phyloP scores from a whole-genome alignment of 805 yeast species.

The Candida wancherniae region DNA sequence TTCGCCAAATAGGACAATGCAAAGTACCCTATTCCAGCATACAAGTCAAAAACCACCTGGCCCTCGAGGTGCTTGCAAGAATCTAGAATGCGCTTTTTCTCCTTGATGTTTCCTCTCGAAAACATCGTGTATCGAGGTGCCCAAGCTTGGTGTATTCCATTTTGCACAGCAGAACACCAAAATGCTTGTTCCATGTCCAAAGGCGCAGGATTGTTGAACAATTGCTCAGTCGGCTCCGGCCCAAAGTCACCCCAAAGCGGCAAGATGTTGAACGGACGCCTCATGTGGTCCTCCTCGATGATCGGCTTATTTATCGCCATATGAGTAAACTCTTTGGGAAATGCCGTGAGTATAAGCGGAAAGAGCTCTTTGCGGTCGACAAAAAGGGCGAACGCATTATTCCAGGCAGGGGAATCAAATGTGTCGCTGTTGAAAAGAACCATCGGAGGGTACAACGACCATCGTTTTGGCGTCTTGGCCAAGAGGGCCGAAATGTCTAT shows the following conservation, averaged over 20 bases:
- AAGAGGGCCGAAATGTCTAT: neutral
- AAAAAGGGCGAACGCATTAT: neutral
- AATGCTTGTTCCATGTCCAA: constrained; percentile 50
- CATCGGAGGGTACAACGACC: constrained; percentile 65
- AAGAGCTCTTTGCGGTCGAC: constrained; percentile 15
- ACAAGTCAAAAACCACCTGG: constrained; percentile 58
- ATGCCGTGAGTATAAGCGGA: constrained; percentile 4
- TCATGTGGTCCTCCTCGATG: constrained; percentile 45
- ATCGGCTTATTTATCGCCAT: constrained; percentile 73
- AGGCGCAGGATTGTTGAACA: constrained; percentile 15
- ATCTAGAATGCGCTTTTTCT: constrained; percentile 60
- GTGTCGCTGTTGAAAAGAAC: constrained; percentile 50
- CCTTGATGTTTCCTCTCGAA: constrained; percentile 80
- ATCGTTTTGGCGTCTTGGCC: constrained; percentile 43
- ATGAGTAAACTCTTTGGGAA: constrained; percentile 39
- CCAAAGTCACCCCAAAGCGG: constrained; percentile 70
- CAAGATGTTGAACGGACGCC: constrained; percentile 59
- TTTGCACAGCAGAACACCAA: constrained; percentile 70
- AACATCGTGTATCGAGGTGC: constrained; percentile 85
- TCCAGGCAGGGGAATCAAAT: constrained; percentile 39
- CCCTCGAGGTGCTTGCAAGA: constrained; percentile 32
- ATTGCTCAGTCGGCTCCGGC: constrained; percentile 25
- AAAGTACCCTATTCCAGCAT: constrained; percentile 85
- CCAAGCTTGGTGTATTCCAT: constrained; percentile 77
- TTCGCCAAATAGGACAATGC: constrained; percentile 59